A percentile compares a stretch with the other conserved stretches of the same genome.
Evolutionary conservation across 768 basidiomycete species (phyloP).

Genomic region (Leccinellum albellum): DNA sequence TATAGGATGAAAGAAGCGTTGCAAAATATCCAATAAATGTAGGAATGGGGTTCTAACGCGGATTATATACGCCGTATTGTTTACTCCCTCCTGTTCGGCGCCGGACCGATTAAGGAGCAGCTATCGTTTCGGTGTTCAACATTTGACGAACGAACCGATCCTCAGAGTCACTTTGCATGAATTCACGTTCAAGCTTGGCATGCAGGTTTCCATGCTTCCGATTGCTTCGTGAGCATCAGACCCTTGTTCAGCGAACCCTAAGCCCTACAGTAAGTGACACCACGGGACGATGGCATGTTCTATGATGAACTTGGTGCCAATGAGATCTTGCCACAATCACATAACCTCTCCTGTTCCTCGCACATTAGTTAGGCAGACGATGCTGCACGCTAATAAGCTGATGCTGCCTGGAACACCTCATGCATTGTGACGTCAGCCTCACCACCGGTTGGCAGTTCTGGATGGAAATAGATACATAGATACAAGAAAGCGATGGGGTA

Average conservation of each 20-base stretch:
- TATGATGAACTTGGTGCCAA: constrained; percentile 62
- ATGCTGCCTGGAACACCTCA: constrained; percentile 69
- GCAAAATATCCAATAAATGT: constrained; percentile 21
- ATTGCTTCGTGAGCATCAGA: constrained; percentile 68
- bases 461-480: no score
- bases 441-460: constrained; percentile 65
- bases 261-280: constrained; percentile 64
- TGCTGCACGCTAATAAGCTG: constrained; percentile 77
- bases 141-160: background rate
- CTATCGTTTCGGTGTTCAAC: background rate
- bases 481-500: background rate
- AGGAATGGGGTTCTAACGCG: constrained; percentile 2
- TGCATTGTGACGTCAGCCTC: constrained; percentile 73
- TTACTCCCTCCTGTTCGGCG: background rate
- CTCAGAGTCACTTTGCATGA: background rate
- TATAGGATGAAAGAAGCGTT: constrained; percentile 59
- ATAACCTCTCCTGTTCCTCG: constrained; percentile 57
- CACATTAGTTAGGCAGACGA: constrained; percentile 8
- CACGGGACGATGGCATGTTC: constrained; percentile 64
- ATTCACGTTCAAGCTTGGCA: background rate
- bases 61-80: constrained; percentile 7
- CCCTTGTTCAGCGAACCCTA: constrained; percentile 62
- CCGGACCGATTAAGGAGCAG: background rate
- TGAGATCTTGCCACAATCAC: constrained; percentile 75
- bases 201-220: background rate